Base-by-base conservation (phyloP, 176 grass and related monocot species). In the Cocos nucifera region DNA sequence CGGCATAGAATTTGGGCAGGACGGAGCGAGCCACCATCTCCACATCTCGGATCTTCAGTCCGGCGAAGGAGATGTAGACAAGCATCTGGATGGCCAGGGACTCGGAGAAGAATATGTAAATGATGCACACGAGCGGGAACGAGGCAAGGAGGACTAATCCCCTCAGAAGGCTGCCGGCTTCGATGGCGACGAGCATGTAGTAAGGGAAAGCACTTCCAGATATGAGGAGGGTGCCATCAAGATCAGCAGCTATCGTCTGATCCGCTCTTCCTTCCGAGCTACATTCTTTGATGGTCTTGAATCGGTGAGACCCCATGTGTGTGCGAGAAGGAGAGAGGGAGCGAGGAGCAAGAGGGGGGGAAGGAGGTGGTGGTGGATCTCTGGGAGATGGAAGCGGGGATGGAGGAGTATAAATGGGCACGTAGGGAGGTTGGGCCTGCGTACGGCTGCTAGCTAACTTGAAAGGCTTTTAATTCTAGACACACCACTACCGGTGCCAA, bases 91-190 rank as follows among this genome's bases (percentile, higher is more conserved):
- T 85, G 70, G 92, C 92, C 49, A 84, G 65, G 1, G 87, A 85
- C 77, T 97, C 92, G 19, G 92, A 97, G 75, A 91, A 75, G 87
- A 91, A 91, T 61, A 92, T 75, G 78, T 88, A 87, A 53, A 80
- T 85, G 58, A 50, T 63, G 82, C 79, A 85, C 14, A 97, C 81
- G 73, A 91, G 69, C 2, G 92, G 92, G 49, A 97, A 75, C 19
- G 87, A 91, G 15, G 86, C 59, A 24, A 97, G 66, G 27, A 97
- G 92, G 53, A 75, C n/a, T 16, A 80, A 54, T 10, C 87, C 92
- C 19, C 92, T 76, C 53, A 91, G 69, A 19, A 97, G 72, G 78
- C 92, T 85, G 54, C 92, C 92, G 30, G 92, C 92, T 74, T 97
- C 92, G 5, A 97, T 84, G 3, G 92, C 92, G 15, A 97, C 87